These are phyloP conservation scores for Diaporthe sp. DNA, from an alignment of 2,329 filamentous ascomycete genomes.

Conservation along the genomic window DNA sequence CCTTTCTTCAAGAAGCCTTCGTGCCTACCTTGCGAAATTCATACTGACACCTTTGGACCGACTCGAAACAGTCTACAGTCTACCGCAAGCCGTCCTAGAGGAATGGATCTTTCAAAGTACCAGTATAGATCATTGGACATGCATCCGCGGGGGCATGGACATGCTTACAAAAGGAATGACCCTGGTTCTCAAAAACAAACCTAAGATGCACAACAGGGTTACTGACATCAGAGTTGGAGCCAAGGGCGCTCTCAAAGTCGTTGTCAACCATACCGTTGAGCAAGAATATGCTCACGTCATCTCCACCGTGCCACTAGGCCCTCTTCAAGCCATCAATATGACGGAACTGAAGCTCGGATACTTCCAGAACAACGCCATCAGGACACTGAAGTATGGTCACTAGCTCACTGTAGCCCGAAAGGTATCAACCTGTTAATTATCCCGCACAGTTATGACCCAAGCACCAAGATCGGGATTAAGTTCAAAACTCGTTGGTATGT, in stretches of 20 bases:
- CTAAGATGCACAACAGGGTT: slow-evolving; percentile 41
- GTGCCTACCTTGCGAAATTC: neutral
- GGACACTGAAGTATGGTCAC: slow-evolving; percentile 43
- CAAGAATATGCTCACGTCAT: slow-evolving; percentile 43
- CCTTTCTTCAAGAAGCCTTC: neutral
- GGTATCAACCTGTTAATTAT: neutral
- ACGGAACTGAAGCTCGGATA: slow-evolving; percentile 46
- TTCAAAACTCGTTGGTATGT: slow-evolving; percentile 46
- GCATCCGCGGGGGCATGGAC: slow-evolving; percentile 48
- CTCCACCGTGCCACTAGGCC: slow-evolving; percentile 44
- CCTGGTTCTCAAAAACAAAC: slow-evolving; percentile 42
- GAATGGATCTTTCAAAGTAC: slow-evolving; percentile 45
- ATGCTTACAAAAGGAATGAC: slow-evolving; percentile 47
- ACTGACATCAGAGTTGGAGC: slow-evolving; percentile 41
- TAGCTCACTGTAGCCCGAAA: neutral
- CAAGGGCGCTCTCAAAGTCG: slow-evolving; percentile 41
- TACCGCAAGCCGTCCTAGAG: slow-evolving; percentile 42
- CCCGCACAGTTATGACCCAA: slow-evolving; percentile 44
- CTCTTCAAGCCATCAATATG: slow-evolving; percentile 45
- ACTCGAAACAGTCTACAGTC: slow-evolving; percentile 35
- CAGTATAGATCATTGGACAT: slow-evolving; percentile 45
- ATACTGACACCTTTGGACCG: neutral
- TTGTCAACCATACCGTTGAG: slow-evolving; percentile 42
- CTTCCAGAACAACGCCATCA: slow-evolving; percentile 47
- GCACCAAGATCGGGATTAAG: slow-evolving; percentile 48